These are phyloP conservation scores for Chalara sp. DNA, from an alignment of 2,329 filamentous ascomycete genomes.

Conservation along the genomic window DNA sequence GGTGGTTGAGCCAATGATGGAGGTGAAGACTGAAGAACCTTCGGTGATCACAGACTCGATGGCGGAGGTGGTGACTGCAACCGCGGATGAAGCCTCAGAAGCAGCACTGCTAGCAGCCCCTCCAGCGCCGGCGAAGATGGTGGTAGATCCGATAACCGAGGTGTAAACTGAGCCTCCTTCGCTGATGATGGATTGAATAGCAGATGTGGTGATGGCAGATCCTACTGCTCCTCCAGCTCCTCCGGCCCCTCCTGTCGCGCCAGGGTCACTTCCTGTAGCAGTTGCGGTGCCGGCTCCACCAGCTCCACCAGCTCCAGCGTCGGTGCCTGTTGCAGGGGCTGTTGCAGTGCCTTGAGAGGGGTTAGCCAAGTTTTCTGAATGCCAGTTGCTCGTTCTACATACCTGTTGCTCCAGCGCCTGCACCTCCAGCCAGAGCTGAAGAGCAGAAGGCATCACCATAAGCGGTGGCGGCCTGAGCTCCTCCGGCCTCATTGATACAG, in stretches of 20 bases:
- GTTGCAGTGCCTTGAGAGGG: slow-evolving; percentile 3
- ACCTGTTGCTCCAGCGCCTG: not conserved
- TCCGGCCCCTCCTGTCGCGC: slow-evolving; percentile 1
- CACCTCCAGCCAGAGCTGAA: not conserved
- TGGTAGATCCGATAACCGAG: slow-evolving; percentile 19
- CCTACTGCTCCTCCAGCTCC: slow-evolving; percentile 5
- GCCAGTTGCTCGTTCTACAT: not conserved
- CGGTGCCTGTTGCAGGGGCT: not conserved
- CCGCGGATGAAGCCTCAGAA: slow-evolving; percentile 3
- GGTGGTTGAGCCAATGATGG: slow-evolving; percentile 20
- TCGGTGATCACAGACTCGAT: slow-evolving; percentile 17
- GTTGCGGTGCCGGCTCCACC: slow-evolving; percentile 5
- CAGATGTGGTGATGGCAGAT: slow-evolving; percentile 21
- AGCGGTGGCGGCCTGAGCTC: slow-evolving; percentile 22
- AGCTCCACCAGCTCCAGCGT: not conserved
- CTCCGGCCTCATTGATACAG: slow-evolving; percentile 31
- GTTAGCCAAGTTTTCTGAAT: not conserved
- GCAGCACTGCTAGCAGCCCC: slow-evolving; percentile 4
- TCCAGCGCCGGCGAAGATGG: slow-evolving; percentile 14
- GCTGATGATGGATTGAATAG: slow-evolving; percentile 15
- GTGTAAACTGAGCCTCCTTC: slow-evolving; percentile 16
- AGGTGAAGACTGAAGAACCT: slow-evolving; percentile 15
- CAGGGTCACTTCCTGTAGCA: not conserved
- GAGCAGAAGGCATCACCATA: slow-evolving; percentile 23
- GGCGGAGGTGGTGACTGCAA: slow-evolving; percentile 19